Evolutionary conservation across 2,329 filamentous ascomycete genomes (phyloP).

Genomic region (Epichloe amarillans): DNA sequence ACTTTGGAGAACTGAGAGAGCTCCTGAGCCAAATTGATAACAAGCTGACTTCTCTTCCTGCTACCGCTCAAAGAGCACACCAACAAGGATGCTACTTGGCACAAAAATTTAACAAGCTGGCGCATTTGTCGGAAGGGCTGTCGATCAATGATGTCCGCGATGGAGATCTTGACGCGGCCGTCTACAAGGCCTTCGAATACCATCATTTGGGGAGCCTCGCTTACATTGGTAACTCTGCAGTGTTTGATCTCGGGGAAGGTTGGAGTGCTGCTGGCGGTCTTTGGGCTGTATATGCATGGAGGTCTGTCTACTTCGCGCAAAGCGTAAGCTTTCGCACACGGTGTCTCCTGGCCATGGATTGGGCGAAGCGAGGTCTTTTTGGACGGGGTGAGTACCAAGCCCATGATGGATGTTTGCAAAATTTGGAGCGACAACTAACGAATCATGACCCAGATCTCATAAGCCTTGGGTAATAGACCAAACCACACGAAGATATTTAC

Average conservation of each 20-base stretch:
- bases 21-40: constrained; percentile 84
- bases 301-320: constrained; percentile 93
- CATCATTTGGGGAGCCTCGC: constrained; percentile 81
- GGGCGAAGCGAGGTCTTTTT: constrained; percentile 96
- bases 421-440: not conserved
- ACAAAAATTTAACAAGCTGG: constrained; percentile 85
- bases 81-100: constrained; percentile 92
- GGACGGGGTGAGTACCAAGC: constrained; percentile 61
- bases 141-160: constrained; percentile 69
- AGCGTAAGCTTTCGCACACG: constrained; percentile 88
- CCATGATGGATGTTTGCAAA: not conserved
- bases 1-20: constrained; percentile 83
- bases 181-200: constrained; percentile 93
- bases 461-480: constrained; percentile 28
- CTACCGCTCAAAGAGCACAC: constrained; percentile 90
- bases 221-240: constrained; percentile 90
- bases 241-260: constrained; percentile 78
- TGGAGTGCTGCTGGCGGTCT: constrained; percentile 70
- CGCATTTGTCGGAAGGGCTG: constrained; percentile 63
- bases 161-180: constrained; percentile 80
- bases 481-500: not conserved
- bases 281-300: constrained; percentile 90
- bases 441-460: constrained; percentile 29
- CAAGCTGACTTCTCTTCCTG: constrained; percentile 87
- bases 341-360: constrained; percentile 89